Evolutionary conservation across 129 eudicot species (phyloP), one percentile per base, ranked within the genome.

Genomic region (Centrapalus pauciflorus): DNA sequence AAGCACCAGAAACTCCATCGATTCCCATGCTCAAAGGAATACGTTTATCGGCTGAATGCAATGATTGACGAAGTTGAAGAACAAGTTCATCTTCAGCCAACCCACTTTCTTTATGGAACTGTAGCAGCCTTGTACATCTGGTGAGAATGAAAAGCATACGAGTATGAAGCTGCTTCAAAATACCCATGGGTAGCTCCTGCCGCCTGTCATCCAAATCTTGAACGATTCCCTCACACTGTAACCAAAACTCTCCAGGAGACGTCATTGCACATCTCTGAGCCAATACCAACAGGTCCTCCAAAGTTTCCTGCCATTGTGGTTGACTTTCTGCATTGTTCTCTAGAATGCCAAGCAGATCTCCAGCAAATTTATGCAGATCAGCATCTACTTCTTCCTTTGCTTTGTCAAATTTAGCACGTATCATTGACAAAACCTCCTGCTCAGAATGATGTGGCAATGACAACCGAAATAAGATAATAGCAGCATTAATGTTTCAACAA

Each of bases 131-230:
- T 2, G 98, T 93, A 59, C 98, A 93, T 77, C 98, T 77, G 3
- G 98, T 93, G 62, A 93, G 98, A 57, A 93, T 93, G 75, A 93
- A 93, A 71, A 93, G 98, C 98, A 93, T 93, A 38, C 98, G 89
- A 43, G 98, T 93, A 63, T 93, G 98, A 45, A 93, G 96, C 79
- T 88, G 96, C 83, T 88, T 93, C 57, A 93, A 67, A 69, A 76
- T 85, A 38, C 98, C 98, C 86, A 76, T 82, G 17, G 96, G 95
- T 43, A 93, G 87, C 70, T 93, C 98, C 74, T 93, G 98, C 55
- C 98, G 98, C 55, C 80, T 81, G 62, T 93, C 98, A 69, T 93
- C 96, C 74, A 93, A 69, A 24, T 93, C 98, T 72, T 93, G 98
- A 81, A 93, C 98, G 56, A 93, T 93, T 74, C 96, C 85, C 64